Evolutionary conservation across 2,329 filamentous ascomycete species (phyloP).

Genomic region (Cyphellophora attinorum): DNA sequence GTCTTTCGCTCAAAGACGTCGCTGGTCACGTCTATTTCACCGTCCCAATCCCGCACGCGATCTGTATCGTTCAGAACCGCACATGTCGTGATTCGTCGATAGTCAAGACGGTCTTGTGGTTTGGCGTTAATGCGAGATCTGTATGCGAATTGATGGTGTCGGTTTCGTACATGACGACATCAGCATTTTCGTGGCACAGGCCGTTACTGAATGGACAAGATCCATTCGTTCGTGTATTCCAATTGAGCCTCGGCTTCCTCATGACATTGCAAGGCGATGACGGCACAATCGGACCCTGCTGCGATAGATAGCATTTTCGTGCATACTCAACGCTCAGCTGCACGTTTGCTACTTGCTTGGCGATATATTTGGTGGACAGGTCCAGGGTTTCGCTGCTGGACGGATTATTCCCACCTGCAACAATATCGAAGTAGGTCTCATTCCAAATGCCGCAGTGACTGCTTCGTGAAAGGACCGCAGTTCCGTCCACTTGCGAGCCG

Average conservation of each 20-base stretch:
- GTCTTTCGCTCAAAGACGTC: constrained; percentile 2
- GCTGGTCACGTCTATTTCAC: neutral
- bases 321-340: constrained; percentile 13
- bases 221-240: neutral
- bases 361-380: constrained; percentile 4
- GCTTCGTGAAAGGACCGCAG: constrained; percentile 9
- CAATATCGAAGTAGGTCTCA: constrained; percentile 8
- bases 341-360: constrained; percentile 8
- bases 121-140: constrained; percentile 14
- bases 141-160: constrained; percentile 13
- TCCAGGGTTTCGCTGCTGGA: constrained; percentile 3
- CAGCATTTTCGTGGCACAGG: constrained; percentile 7
- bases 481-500: constrained; percentile 5
- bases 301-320: constrained; percentile 12
- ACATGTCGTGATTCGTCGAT: constrained; percentile 12
- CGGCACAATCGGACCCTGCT: neutral
- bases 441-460: constrained; percentile 12
- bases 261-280: constrained; percentile 9
- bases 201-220: constrained; percentile 9
- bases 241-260: constrained; percentile 5
- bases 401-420: neutral
- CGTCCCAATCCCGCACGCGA: constrained; percentile 10
- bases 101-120: constrained; percentile 10
- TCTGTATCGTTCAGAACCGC: constrained; percentile 10
- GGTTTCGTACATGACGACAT: constrained; percentile 10